A percentile compares a stretch with the other conserved stretches of the same genome.
These are phyloP conservation scores for Coniferiporia sulphurascens DNA, from an alignment of 1,284 basidiomycete genomes.

Conservation along the genomic window DNA sequence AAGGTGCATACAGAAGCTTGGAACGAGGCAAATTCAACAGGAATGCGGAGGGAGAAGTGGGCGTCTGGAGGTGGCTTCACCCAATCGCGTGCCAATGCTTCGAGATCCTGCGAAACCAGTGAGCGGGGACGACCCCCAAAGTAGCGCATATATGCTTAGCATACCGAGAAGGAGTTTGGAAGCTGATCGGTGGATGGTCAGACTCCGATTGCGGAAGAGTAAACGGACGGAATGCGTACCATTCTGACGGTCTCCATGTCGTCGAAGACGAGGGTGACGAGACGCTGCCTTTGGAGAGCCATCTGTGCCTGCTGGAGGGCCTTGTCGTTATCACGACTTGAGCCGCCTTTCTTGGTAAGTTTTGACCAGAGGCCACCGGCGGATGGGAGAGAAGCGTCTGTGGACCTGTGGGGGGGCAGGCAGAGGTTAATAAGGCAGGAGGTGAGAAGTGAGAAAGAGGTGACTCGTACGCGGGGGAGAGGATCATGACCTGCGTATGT, in stretches of 20 bases:
- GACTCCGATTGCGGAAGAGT: background rate
- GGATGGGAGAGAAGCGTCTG: constrained; percentile 52
- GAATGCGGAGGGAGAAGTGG: constrained; percentile 65
- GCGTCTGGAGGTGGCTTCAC: constrained; percentile 75
- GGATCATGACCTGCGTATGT: constrained; percentile 48
- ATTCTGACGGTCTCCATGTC: constrained; percentile 80
- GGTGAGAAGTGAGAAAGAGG: constrained; percentile 25
- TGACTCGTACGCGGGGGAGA: constrained; percentile 68
- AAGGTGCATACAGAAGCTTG: constrained; percentile 63
- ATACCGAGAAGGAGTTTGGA: constrained; percentile 55
- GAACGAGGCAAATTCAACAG: constrained; percentile 76
- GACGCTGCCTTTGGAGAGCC: constrained; percentile 62
- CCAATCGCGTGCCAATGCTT: constrained; percentile 74
- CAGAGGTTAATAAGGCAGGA: constrained; percentile 23
- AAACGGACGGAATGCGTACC: constrained; percentile 34
- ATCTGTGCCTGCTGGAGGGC: constrained; percentile 36
- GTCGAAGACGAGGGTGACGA: constrained; percentile 73
- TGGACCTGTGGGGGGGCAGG: constrained; percentile 44
- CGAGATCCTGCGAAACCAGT: constrained; percentile 54
- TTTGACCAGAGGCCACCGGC: constrained; percentile 47
- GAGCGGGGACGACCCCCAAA: constrained; percentile 4
- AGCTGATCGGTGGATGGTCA: constrained; percentile 39
- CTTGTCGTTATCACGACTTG: constrained; percentile 55
- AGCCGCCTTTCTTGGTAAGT: constrained; percentile 27
- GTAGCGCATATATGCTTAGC: constrained; percentile 21